Percentiles rank a stretch among this genome's conserved stretches.
Conservation (phyloP, 352 stramenopile species). For the Globisporangium nodosum region DNA sequence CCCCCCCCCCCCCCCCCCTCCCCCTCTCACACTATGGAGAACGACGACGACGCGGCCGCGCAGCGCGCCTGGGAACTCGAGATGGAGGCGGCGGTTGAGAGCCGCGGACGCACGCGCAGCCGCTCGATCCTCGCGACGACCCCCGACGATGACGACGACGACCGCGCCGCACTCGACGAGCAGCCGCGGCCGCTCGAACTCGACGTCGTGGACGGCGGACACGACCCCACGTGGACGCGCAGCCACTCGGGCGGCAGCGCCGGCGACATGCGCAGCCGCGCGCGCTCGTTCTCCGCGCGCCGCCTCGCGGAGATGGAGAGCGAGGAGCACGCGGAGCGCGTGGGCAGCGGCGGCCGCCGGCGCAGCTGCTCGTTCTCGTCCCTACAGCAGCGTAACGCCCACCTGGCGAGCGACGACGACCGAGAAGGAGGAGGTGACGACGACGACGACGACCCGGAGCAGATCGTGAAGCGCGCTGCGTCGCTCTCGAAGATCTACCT, state of each 20-base stretch:
- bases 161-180: not conserved
- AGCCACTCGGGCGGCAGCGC: slow-evolving; percentile 16
- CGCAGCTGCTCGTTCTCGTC: slow-evolving; percentile 73
- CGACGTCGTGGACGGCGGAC: slow-evolving; percentile 26
- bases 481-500: slow-evolving; percentile 84
- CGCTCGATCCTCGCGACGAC: slow-evolving; percentile 62
- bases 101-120: slow-evolving; percentile 66
- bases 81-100: slow-evolving; percentile 76
- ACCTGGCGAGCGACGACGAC: slow-evolving; percentile 4
- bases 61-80: slow-evolving; percentile 67
- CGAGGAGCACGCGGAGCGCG: slow-evolving; percentile 8
- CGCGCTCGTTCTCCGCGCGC: slow-evolving; percentile 47
- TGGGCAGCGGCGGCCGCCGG: slow-evolving; percentile 21
- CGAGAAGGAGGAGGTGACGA: slow-evolving; percentile 7
- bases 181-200: slow-evolving; percentile 13
- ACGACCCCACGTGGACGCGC: slow-evolving; percentile 26
- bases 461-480: slow-evolving; percentile 57
- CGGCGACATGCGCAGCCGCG: slow-evolving; percentile 20
- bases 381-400: slow-evolving; percentile 6
- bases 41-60: slow-evolving; percentile 34
- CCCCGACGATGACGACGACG: slow-evolving; percentile 10
- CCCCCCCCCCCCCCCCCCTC: no score
- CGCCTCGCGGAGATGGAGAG: slow-evolving; percentile 25
- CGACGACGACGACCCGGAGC: slow-evolving; percentile 23
- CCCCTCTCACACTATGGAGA: slow-evolving; percentile 6